Percentiles rank a stretch among this genome's conserved stretches.
Conservation (phyloP, 2,329 filamentous ascomycete species). For the Chaetomiaceae sp. region DNA sequence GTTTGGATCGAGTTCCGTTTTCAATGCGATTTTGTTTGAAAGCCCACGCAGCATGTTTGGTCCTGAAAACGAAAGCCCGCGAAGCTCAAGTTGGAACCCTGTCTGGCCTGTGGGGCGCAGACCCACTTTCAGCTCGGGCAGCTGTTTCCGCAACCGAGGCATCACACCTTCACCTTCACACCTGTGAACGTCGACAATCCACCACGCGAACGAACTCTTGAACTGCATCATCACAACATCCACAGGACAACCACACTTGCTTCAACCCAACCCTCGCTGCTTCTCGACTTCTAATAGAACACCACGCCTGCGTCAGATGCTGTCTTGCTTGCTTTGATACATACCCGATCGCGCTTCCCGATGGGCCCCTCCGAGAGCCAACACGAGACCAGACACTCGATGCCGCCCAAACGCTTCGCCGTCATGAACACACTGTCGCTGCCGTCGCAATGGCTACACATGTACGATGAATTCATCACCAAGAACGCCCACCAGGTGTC, state of each 20-base stretch:
- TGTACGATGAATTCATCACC: constrained; percentile 87
- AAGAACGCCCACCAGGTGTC: constrained; percentile 92
- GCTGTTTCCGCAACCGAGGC: constrained; percentile 10
- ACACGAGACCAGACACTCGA: background rate
- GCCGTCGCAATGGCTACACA: constrained; percentile 61
- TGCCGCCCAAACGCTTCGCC: background rate
- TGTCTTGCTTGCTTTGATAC: background rate
- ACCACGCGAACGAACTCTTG: too few species aligned
- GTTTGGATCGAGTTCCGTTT: too few species aligned
- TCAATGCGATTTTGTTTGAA: too few species aligned
- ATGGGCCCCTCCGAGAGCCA: constrained; percentile 17
- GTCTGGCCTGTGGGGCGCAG: too few species aligned
- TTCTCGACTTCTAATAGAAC: background rate
- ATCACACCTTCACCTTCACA: background rate
- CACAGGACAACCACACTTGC: background rate
- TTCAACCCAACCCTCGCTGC: background rate
- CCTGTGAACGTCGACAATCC: background rate
- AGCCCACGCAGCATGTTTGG: too few species aligned
- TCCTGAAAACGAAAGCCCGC: too few species aligned
- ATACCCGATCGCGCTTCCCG: background rate
- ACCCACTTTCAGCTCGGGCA: constrained; percentile 6
- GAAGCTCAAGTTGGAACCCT: too few species aligned
- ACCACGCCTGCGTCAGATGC: background rate
- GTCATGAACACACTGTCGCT: constrained; percentile 39
- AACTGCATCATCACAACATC: background rate